These are phyloP conservation scores for Daedaleopsis nitida DNA, from an alignment of 768 basidiomycete genomes.

Conservation along the genomic window DNA sequence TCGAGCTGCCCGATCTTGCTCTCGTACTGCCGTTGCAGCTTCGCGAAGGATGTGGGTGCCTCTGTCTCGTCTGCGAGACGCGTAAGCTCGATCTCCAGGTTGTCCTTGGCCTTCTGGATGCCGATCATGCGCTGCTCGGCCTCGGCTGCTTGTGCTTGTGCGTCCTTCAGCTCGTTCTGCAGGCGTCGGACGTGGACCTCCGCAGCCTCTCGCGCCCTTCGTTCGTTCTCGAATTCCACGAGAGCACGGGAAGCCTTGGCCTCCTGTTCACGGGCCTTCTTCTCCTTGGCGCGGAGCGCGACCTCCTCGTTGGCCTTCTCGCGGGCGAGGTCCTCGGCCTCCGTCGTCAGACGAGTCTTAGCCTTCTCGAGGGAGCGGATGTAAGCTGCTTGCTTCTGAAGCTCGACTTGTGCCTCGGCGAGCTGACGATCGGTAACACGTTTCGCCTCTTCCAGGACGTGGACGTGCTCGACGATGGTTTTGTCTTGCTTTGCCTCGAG, in stretches of 20 bases:
- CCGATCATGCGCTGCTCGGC: conserved; percentile 52
- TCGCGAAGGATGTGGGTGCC: conserved; percentile 53
- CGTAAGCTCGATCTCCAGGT: conserved; percentile 67
- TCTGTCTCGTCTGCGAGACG: conserved; percentile 64
- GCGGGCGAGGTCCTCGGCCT: conserved; percentile 80
- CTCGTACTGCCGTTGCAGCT: conserved; percentile 66
- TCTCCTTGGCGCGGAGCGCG: conserved; percentile 69
- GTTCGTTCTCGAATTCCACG: conserved; percentile 67
- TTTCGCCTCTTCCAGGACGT: conserved; percentile 95
- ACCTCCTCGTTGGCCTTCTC: conserved; percentile 73
- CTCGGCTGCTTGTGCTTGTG: conserved; percentile 58
- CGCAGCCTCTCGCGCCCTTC: conserved; percentile 62
- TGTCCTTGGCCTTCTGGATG: conserved; percentile 62
- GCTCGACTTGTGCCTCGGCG: conserved; percentile 74
- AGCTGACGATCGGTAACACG: conserved; percentile 91
- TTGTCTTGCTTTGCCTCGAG: conserved; percentile 89
- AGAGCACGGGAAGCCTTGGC: conserved; percentile 58
- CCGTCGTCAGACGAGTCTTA: conserved; percentile 68
- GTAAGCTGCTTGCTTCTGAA: conserved; percentile 71
- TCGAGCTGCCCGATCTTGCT: conserved; percentile 63
- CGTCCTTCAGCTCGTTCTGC: conserved; percentile 59
- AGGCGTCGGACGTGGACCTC: conserved; percentile 63
- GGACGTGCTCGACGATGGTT: conserved; percentile 97
- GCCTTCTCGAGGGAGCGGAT: conserved; percentile 89
- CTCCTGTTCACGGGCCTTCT: conserved; percentile 61